Evolutionary conservation across 768 basidiomycete species (phyloP).

Genomic region (Panaeolus papilionaceus): DNA sequence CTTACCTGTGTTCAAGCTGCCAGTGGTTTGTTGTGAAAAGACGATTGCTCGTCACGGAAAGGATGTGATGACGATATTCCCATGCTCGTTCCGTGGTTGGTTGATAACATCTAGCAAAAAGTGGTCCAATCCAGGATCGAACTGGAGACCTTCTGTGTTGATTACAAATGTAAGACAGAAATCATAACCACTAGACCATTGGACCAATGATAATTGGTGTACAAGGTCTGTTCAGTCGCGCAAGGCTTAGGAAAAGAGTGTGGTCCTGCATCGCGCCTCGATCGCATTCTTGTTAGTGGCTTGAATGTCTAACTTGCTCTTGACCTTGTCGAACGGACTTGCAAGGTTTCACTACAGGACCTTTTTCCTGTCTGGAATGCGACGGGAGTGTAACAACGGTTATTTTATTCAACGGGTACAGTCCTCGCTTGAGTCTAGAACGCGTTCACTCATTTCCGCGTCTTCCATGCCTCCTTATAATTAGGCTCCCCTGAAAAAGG

Average conservation of each 20-base stretch:
- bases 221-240: not conserved
- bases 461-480: not conserved
- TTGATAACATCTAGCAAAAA: constrained; percentile 22
- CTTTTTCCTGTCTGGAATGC: not conserved
- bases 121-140: constrained; percentile 57
- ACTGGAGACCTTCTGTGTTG: constrained; percentile 47
- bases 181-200: constrained; percentile 68
- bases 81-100: not conserved
- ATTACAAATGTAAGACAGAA: constrained; percentile 46
- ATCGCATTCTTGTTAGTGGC: not conserved
- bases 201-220: constrained; percentile 38
- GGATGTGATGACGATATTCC: constrained; percentile 8
- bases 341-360: not conserved
- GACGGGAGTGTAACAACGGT: not conserved
- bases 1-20: not conserved
- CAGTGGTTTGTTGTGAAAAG: not conserved
- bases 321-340: not conserved
- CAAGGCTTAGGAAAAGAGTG: not conserved
- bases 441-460: constrained; percentile 3
- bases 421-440: not conserved
- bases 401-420: not conserved
- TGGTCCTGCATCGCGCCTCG: no score
- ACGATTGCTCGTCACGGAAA: not conserved
- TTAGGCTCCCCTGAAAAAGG: not conserved
- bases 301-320: not conserved